Base-by-base conservation (phyloP, 495 filamentous ascomycete species). In the Aspergillus saccharolyticus region DNA sequence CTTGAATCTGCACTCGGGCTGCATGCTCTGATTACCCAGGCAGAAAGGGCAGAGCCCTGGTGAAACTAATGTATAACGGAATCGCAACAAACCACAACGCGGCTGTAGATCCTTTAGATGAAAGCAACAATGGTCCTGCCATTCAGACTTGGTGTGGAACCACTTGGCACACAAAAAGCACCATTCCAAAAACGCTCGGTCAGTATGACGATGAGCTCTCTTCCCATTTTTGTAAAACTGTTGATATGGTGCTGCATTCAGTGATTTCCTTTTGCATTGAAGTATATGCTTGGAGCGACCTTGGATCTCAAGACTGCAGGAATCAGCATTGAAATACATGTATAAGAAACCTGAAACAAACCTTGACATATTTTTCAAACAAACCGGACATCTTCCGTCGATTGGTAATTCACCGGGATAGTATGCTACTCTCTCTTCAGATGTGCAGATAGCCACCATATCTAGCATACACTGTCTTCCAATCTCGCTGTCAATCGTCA, bases 151-250 rank as follows among this genome's bases (percentile, higher is more conserved):
- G n/a, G 10, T 46, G 10, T 52, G 3, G 17, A 57, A 52, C 30
- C 12, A 57, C 33, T 52, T 30, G 3, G 33, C 33, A 52, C 33
- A 57, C 1, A 57, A 22, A 52, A 28, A 57, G 49, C 33, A 57
- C 19, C 18, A 57, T 46, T 57, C 33, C 2, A 57, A n/a, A 45
- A 57, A 57, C 9, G 1, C 33, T 28, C 60, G 57, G 4, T 62
- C 43, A 17, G 55, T 50, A 33, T 52, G 56, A 43, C 60, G 55
- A 55, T 65, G 52, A 15, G 62, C 62, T 19, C 58, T 57, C 17
- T 65, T 68, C 10, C 59, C 42, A 52, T 67, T 67, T 18, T 28
- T 64, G 42, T 63, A 68, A 19, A 44, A 53, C 28, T 68, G 53
- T 51, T 68, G 50, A 24, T 68, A 68, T 43, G 50, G 58, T 39